Evolutionary conservation across 306 rosid genomes (phyloP).

Genomic region (Bauhinia variegata): DNA sequence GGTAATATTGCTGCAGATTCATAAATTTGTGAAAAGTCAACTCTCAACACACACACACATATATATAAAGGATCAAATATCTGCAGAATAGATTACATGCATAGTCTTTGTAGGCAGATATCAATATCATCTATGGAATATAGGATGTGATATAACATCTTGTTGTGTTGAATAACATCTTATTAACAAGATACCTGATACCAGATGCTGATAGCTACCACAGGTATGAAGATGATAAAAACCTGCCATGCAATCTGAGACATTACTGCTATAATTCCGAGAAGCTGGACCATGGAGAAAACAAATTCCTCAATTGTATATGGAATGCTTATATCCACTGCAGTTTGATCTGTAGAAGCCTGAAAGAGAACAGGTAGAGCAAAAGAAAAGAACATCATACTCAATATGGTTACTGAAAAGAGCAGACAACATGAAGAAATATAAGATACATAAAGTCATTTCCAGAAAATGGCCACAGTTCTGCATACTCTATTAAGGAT

Average conservation of each 20-base stretch:
- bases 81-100: too few relatives aligned
- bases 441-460: too few relatives aligned
- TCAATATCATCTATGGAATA: too few relatives aligned
- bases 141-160: too few relatives aligned
- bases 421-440: background rate
- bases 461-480: too few relatives aligned
- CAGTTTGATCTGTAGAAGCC: constrained; percentile 66
- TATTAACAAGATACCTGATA: constrained; percentile 63
- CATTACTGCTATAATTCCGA: constrained; percentile 65
- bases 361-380: constrained; percentile 36
- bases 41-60: too few relatives aligned
- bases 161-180: too few relatives aligned
- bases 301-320: constrained; percentile 36
- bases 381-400: background rate
- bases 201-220: constrained; percentile 53
- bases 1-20: constrained; percentile 54
- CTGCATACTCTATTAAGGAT: constrained; percentile 57
- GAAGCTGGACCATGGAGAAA: constrained; percentile 45
- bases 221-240: constrained; percentile 59
- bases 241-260: constrained; percentile 68
- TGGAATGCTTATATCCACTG: constrained; percentile 46
- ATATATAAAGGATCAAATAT: too few relatives aligned
- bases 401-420: background rate
- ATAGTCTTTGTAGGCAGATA: too few relatives aligned
- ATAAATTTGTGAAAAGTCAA: background rate